These are phyloP conservation scores for Thalassiosira profunda DNA, from an alignment of 108 stramenopile genomes.

Conservation along the genomic window DNA sequence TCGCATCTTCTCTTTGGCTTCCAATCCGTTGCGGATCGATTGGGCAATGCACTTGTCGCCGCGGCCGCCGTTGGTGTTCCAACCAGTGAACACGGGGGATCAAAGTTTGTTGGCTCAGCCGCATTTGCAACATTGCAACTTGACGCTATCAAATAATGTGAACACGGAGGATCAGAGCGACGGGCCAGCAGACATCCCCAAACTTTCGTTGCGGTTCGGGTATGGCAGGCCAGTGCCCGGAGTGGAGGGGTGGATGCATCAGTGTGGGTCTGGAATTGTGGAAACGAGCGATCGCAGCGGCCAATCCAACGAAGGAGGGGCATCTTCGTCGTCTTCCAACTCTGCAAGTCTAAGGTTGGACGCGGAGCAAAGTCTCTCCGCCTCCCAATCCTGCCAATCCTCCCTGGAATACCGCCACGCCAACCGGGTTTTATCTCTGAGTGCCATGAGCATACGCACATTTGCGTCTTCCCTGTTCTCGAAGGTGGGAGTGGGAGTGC, in stretches of 20 bases:
- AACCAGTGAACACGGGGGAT: background rate
- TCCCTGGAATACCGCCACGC: slow-evolving; percentile 28
- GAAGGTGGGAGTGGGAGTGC: slow-evolving; percentile 27
- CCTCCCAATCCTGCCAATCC: slow-evolving; percentile 19
- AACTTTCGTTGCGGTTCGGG: slow-evolving; percentile 23
- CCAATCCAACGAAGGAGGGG: too few species aligned
- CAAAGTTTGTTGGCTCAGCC: background rate
- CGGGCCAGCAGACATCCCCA: background rate
- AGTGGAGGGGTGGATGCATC: slow-evolving; percentile 12
- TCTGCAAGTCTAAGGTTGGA: slow-evolving; percentile 22
- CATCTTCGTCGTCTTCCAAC: too few species aligned
- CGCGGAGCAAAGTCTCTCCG: slow-evolving; percentile 21
- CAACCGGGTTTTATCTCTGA: slow-evolving; percentile 16
- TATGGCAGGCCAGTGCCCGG: slow-evolving; percentile 18
- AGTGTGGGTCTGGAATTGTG: too few species aligned
- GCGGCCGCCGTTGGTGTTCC: background rate
- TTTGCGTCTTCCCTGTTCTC: slow-evolving; percentile 33
- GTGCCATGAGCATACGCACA: slow-evolving; percentile 26
- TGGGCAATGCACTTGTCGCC: slow-evolving; percentile 4
- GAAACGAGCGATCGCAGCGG: too few species aligned
- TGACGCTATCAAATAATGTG: slow-evolving; percentile 5
- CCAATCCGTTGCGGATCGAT: slow-evolving; percentile 9
- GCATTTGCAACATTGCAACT: background rate
- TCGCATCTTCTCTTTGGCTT: background rate
- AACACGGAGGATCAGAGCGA: slow-evolving; percentile 1